Base-by-base conservation (phyloP, 1,284 basidiomycete species). In the Chondrostereum purpureum region DNA sequence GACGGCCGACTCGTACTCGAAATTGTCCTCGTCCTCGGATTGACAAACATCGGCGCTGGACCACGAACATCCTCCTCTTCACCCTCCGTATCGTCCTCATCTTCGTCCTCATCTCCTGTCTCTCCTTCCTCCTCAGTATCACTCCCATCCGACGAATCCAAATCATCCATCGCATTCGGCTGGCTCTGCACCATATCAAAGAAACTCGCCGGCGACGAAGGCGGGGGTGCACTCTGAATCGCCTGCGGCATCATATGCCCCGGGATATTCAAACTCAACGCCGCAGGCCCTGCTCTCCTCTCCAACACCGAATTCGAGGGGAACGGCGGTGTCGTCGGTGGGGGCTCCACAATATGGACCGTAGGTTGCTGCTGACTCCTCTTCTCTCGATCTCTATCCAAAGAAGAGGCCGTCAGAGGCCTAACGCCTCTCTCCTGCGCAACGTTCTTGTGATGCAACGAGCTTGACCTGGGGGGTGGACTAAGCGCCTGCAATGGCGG, bases 111-210 rank as follows among this genome's bases (percentile, higher is more conserved):
- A 13, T 5, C 13, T 24, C 52, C 58, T 19, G 54, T 48, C 22
- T 54, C 54, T 22, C 53, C 50, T n/a, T 60, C 61, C 22, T 64
- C 64, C 35, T 67, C 65, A 13, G 10, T 38, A 12, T 64, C 70
- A 55, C 62, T 61, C 31, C 68, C 67, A 33, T 77, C 76, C 20
- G 73, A 73, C 4, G 72, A 74, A 48, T 83, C 80, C 41, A 83
- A 63, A 50, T 81, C 83, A 54, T 84, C 80, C 74, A 86, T 77
- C 16, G 76, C 78, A 56, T 80, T 79, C n/a, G 75, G 73, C 41
- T 83, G 78, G 23, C 69, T 65, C 54, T 86, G 80, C 43, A 88
- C 77, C 49, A 66, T 73, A 61, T 88, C 84, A 60, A 88, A 88
- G 68, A 88, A 88, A 36, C 76, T 77, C 0, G 81, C 75, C 8